Conservation (phyloP, 2,329 filamentous ascomycete species). For the Colletotrichum tanaceti region DNA sequence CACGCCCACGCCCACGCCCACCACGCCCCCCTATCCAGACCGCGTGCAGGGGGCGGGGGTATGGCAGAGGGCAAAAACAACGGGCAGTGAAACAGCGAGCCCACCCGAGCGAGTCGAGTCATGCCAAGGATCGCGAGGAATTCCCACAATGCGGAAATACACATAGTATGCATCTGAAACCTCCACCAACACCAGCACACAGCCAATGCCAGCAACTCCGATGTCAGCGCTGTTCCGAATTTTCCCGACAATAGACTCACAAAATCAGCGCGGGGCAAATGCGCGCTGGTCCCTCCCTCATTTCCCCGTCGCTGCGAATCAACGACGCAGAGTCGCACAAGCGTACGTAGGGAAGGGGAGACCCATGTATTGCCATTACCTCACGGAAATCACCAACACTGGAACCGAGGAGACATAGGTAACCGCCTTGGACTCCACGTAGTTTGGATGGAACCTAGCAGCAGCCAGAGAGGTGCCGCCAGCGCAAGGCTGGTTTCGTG, state of each 20-base stretch:
- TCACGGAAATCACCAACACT: constrained; percentile 44
- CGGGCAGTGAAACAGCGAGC: constrained; percentile 32
- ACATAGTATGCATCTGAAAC: constrained; percentile 39
- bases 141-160: constrained; percentile 39
- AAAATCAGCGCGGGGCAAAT: constrained; percentile 28
- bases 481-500: background rate
- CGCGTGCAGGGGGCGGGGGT: constrained; percentile 7
- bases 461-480: background rate
- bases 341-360: constrained; percentile 3
- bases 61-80: constrained; percentile 9
- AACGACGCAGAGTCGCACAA: constrained; percentile 5
- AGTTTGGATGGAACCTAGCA: constrained; percentile 28
- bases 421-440: constrained; percentile 15
- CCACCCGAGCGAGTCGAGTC: constrained; percentile 41
- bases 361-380: constrained; percentile 43
- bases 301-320: constrained; percentile 27
- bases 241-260: constrained; percentile 33
- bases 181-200: constrained; percentile 30
- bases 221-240: constrained; percentile 38
- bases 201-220: constrained; percentile 34
- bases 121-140: constrained; percentile 27
- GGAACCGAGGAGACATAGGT: constrained; percentile 30
- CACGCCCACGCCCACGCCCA: constrained; percentile 10
- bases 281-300: constrained; percentile 26
- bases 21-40: constrained; percentile 17